Evolutionary conservation across 139 green algal species (phyloP), one percentile per base, ranked within the genome.

Genomic region (Volvox africanus): DNA sequence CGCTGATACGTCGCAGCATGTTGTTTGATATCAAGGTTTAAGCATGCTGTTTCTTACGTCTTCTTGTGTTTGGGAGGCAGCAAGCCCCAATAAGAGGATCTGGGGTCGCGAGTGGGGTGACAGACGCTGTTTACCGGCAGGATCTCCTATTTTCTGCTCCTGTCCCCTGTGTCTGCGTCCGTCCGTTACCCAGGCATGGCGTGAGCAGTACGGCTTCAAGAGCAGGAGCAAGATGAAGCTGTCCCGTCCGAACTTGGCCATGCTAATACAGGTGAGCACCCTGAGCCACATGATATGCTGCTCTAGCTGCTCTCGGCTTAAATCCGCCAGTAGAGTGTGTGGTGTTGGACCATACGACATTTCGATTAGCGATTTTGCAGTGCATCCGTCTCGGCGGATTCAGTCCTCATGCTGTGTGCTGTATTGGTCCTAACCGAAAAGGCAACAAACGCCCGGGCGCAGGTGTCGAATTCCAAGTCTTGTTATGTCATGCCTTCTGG

Each of bases 251-350:
- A 89, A 89, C 84, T 33, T 71, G 69, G 30, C 20, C 35, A 71
- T 89, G 84, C 84, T 89, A 44, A 36, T 6, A 12, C 68, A 89
- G 84, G 84, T 89, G 69, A 17, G 84, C 20, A 0, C 44, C 44
- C 5, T 5, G 44, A 9, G 44, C 44, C 5, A 55, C 44, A 55
- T 55, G 44, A 55, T 55, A 5, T 55, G 44, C 44, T 55, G 44
- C 44, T 55, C 44, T 9, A 55, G 44, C 44, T 55, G 44, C 44
- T 5, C 44, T 55, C 44, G 44, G 9, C 44, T 9, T 55, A 55
- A 14, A 55, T 14, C 44, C 5, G 44, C 44, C 44, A 9, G 44
- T 55, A 9, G 44, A 55, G 9, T n/a, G n/a, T n/a, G n/a, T 55
- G 44, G 44, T 55, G 44, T 55, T 55, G 44, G 67, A 75, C 67